Evolutionary conservation across 129 eudicot species (phyloP).

Genomic region (Lonicera japonica): DNA sequence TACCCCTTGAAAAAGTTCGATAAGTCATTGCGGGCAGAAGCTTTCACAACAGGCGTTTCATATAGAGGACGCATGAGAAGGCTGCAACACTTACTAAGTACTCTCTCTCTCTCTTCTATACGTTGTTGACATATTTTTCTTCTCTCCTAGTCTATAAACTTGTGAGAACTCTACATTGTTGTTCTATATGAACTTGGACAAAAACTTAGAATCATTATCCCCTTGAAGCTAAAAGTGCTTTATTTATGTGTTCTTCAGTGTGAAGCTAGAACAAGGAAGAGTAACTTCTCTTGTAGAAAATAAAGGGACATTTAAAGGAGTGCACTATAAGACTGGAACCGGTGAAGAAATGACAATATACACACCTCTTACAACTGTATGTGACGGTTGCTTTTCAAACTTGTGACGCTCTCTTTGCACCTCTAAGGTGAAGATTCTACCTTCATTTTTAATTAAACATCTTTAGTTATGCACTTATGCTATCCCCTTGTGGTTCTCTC

Average conservation of each 20-base stretch:
- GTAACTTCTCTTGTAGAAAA: slow-evolving; percentile 68
- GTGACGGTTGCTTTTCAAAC: slow-evolving; percentile 79
- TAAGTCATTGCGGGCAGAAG: slow-evolving; percentile 6
- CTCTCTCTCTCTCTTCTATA: neutral
- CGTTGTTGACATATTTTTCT: too few species aligned
- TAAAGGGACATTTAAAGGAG: slow-evolving; percentile 57
- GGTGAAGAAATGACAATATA: slow-evolving; percentile 12
- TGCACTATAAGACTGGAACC: slow-evolving; percentile 38
- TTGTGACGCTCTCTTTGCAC: slow-evolving; percentile 67
- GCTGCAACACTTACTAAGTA: slow-evolving; percentile 12
- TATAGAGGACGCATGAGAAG: slow-evolving; percentile 10
- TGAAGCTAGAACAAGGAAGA: slow-evolving; percentile 68
- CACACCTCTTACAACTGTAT: slow-evolving; percentile 72
- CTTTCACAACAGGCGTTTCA: slow-evolving; percentile 17
- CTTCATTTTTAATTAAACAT: too few species aligned
- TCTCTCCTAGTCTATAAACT: too few species aligned
- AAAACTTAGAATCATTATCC: too few species aligned
- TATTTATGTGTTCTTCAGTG: slow-evolving; percentile 25
- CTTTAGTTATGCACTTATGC: too few species aligned
- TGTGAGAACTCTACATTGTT: too few species aligned
- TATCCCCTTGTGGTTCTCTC: too few species aligned
- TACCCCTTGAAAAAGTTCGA: slow-evolving; percentile 7
- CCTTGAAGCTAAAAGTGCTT: neutral
- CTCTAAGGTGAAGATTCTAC: slow-evolving; percentile 43
- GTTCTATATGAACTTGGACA: too few species aligned